Evolutionary conservation across 495 filamentous ascomycete species (phyloP), one percentile per base, ranked within the genome.

Genomic region (Aspergillus sparsus): DNA sequence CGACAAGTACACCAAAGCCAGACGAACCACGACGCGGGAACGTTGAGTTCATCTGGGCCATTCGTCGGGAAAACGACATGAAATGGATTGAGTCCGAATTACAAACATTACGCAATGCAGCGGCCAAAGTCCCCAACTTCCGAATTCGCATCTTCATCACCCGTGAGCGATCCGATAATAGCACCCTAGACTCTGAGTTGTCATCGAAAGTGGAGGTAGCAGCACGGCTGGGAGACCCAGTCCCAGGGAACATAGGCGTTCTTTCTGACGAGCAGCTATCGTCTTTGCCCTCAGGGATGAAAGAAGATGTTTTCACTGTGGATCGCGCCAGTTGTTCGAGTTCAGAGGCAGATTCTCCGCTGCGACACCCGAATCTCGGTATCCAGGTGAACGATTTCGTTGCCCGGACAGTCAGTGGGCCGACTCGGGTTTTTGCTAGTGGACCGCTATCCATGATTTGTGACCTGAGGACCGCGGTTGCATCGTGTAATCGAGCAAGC

Each of bases 41-140:
- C 32, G n/a, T 89, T 5, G 82, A 85, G 50, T 77, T 89, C 27
- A 77, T 87, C 33, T 89, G 86, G 86, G 81, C 83, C 7, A 71
- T 88, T 8, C 80, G 84, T 41, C 73, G 77, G 12, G 65, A 64
- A n/a, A 66, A 74, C 16, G 83, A 88, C 57, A 63, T 82, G 9
- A 69, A 70, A 18, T 89, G 87, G 86, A 68, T 89, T 16, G 62
- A 68, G 7, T 63, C 70, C 0, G 86, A 89, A 67, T 71, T 88
- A n/a, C 66, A 78, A 2, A 62, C 69, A 34, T 69, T 86, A 7
- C 70, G 72, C 7, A 68, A 62, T 13, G 69, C 71, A 10, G 76
- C 77, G 0, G 65, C 68, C 11, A 47, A 16, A 4, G 64, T 77
- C 2, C 13, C 53, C 21, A 73, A 76, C 15, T 64, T 85, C 15